A percentile compares a stretch with the other conserved stretches of the same genome.
phyloP scores from a whole-genome alignment of 345 rosid species.

The Heritiera fomes region DNA sequence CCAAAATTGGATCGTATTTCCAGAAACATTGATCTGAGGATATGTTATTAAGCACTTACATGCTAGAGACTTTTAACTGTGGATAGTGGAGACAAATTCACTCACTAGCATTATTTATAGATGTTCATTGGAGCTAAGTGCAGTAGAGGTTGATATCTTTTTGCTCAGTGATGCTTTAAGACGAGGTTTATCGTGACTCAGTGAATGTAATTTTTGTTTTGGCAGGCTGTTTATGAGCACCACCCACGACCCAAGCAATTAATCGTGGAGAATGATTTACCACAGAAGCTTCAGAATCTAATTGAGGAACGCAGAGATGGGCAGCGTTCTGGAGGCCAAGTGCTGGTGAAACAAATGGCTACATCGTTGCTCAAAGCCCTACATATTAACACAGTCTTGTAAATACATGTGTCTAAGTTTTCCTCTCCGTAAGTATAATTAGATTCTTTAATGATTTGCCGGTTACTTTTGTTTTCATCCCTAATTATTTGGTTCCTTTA shows the following conservation, averaged over 20 bases:
- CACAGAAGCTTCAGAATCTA: slow-evolving; percentile 76
- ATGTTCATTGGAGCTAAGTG: too few species aligned
- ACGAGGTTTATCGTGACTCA: background rate
- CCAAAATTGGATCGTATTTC: background rate
- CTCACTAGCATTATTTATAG: too few species aligned
- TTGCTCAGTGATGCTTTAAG: background rate
- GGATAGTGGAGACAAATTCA: too few species aligned
- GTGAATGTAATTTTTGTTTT: background rate
- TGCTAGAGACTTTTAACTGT: too few species aligned
- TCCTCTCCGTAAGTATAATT: slow-evolving; percentile 22
- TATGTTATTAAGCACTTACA: too few species aligned
- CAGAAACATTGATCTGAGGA: too few species aligned
- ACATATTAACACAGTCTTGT: slow-evolving; percentile 86
- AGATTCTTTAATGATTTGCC: background rate
- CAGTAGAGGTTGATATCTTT: background rate
- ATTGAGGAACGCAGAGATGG: slow-evolving; percentile 98
- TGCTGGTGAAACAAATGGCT: slow-evolving; percentile 95
- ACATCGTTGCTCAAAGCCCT: slow-evolving; percentile 95
- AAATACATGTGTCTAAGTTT: slow-evolving; percentile 29
- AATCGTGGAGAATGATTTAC: slow-evolving; percentile 94
- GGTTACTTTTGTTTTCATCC: too few species aligned
- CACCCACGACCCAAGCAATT: slow-evolving; percentile 96
- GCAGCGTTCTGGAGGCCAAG: slow-evolving; percentile 96
- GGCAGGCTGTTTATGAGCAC: slow-evolving; percentile 96
- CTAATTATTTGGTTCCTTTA: background rate